Base-by-base conservation (phyloP, 768 basidiomycete species). In the Phaffia tasmanica region DNA sequence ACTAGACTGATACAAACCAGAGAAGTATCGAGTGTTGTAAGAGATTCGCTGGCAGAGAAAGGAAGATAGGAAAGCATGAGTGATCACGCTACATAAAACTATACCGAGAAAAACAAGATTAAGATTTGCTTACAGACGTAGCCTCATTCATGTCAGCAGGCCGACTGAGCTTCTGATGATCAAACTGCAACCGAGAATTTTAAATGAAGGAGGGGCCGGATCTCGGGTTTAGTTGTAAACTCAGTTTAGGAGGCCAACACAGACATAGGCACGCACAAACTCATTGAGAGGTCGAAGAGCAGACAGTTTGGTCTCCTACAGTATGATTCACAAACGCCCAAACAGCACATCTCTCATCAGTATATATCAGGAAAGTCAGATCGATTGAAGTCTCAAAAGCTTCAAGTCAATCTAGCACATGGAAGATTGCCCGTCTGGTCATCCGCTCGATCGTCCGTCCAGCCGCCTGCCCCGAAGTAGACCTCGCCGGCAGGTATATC, bases 1-100 rank as follows among this genome's bases (percentile, higher is more conserved):
- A 42, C 25, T 11, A 6, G 30, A 51, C 27, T 4, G 47, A 50
- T 3, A 35, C 61, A 23, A 19, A 63, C 89, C 89, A 83, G 78
- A 70, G 69, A 70, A 75, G 63, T 76, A 72, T 61, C 75, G 73
- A 18, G 90, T 91, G 79, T 94, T 94, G 80, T 94, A 91, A 27
- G 89, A 88, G 82, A 93, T 88, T 67, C 90, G 84, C 89, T 91
- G 53, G 21, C 18, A 46, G 25, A 35, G 32, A 55, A 21, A 57
- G 57, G 18, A 56, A 8, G 56, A 57, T 19, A 57, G 56, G 25
- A 57, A 27, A 54, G 30, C 51, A 27, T n/a, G 15, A 30, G 30
- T 21, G 15, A 29, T n/a, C 62, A 19, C 27, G 5, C 16, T 16
- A 19, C 35, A 21, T 32, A 11, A 7, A 59, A 30, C 32, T 14